Evolutionary conservation across 805 yeast genomes (phyloP).

Genomic region (Candida khao-thaluensis): DNA sequence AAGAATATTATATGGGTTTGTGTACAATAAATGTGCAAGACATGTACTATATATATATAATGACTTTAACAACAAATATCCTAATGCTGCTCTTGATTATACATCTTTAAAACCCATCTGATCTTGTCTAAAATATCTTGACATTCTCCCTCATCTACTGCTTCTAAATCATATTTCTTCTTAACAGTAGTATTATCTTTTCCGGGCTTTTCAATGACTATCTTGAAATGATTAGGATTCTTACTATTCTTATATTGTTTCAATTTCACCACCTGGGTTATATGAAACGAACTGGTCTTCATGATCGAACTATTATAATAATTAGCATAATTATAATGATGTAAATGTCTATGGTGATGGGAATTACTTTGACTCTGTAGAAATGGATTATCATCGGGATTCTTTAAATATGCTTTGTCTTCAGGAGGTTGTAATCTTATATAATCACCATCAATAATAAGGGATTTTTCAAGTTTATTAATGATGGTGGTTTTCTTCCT

Average conservation of each 20-base stretch:
- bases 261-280: conserved; percentile 69
- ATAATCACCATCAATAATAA: conserved; percentile 93
- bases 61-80: too few relatives aligned
- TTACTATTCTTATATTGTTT: conserved; percentile 66
- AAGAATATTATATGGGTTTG: too few relatives aligned
- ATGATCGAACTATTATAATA: conserved; percentile 63
- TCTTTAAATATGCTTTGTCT: conserved; percentile 50
- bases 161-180: conserved; percentile 86
- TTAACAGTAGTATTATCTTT: conserved; percentile 46
- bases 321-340: conserved; percentile 39
- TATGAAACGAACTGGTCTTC: conserved; percentile 85
- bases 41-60: too few relatives aligned
- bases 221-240: conserved; percentile 76
- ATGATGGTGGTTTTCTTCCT: conserved; percentile 83
- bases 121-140: conserved; percentile 76
- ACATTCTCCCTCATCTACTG: conserved; percentile 57
- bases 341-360: conserved; percentile 37
- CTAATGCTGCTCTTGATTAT: conserved; percentile 18
- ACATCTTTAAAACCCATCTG: conserved; percentile 54
- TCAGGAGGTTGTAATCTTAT: conserved; percentile 85
- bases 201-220: conserved; percentile 52
- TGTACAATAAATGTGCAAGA: too few relatives aligned
- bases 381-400: conserved; percentile 33
- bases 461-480: conserved; percentile 73
- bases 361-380: conserved; percentile 18